Evolutionary conservation across 495 filamentous ascomycete species (phyloP).

Genomic region (Oidiodendron maius): DNA sequence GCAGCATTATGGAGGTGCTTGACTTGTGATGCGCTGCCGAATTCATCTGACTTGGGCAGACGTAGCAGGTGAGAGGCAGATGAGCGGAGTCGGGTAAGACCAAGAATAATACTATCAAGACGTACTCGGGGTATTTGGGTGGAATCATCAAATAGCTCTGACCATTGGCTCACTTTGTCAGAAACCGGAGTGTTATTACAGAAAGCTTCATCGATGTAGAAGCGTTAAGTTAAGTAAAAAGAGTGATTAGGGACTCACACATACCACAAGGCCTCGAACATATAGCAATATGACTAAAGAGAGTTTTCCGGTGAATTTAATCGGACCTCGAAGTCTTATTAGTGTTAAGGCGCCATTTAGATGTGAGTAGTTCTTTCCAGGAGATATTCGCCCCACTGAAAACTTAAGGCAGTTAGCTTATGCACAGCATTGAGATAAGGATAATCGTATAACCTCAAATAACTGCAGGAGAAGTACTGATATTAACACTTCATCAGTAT

Average conservation of each 20-base stretch:
- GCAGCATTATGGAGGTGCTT: not conserved
- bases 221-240: no score
- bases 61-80: not conserved
- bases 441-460: slow-evolving; percentile 3
- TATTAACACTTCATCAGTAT: slow-evolving; percentile 4
- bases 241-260: no score
- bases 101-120: slow-evolving; percentile 23
- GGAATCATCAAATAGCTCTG: not conserved
- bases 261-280: slow-evolving; percentile 6
- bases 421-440: no score
- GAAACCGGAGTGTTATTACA: not conserved
- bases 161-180: not conserved
- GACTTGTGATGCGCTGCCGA: not conserved
- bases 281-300: not conserved
- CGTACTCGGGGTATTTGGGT: slow-evolving; percentile 13
- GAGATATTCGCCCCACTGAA: not conserved
- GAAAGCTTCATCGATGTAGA: slow-evolving; percentile 2
- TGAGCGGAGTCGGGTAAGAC: slow-evolving; percentile 1
- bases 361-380: not conserved
- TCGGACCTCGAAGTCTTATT: slow-evolving; percentile 3
- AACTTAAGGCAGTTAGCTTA: no score
- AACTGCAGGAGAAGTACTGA: slow-evolving; percentile 8
- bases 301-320: not conserved
- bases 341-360: slow-evolving; percentile 6
- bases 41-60: not conserved